Conservation (phyloP, 257 asterid genomes). For the Lycium barbarum region DNA sequence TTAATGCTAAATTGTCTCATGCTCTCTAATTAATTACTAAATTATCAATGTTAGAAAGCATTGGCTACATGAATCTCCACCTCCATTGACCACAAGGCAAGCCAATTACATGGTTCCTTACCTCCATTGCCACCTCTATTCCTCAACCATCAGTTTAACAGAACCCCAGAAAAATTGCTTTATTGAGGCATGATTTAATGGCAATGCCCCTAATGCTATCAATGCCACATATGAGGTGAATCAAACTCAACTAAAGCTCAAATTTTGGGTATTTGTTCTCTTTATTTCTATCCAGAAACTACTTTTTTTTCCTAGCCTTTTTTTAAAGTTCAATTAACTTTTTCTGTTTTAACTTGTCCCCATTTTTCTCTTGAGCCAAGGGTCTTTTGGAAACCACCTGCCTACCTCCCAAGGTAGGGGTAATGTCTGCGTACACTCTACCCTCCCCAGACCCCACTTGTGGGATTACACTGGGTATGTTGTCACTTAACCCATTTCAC, state of each 20-base stretch:
- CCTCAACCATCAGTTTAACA: not conserved
- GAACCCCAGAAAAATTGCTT: not conserved
- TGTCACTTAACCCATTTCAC: not conserved
- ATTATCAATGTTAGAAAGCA: too few species aligned
- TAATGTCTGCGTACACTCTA: too few species aligned
- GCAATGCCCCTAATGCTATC: not conserved
- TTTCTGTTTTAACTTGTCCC: not conserved
- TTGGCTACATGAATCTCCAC: not conserved
- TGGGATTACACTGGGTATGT: too few species aligned
- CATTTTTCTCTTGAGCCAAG: too few species aligned
- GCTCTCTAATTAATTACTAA: not conserved
- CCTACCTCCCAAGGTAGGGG: too few species aligned
- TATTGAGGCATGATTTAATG: not conserved
- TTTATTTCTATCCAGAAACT: not conserved
- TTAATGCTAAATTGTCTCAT: too few species aligned
- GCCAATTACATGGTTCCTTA: not conserved
- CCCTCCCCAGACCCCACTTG: too few species aligned
- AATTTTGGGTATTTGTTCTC: not conserved
- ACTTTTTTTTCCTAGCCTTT: not conserved
- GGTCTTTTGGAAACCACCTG: too few species aligned
- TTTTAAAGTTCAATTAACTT: not conserved
- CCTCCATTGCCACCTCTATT: not conserved
- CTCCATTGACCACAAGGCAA: not conserved
- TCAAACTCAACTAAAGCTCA: not conserved
- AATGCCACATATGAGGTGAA: not conserved